Evolutionary conservation across 164 flowering plant genomes (phyloP).

Genomic region (Macadamia tetraphylla): DNA sequence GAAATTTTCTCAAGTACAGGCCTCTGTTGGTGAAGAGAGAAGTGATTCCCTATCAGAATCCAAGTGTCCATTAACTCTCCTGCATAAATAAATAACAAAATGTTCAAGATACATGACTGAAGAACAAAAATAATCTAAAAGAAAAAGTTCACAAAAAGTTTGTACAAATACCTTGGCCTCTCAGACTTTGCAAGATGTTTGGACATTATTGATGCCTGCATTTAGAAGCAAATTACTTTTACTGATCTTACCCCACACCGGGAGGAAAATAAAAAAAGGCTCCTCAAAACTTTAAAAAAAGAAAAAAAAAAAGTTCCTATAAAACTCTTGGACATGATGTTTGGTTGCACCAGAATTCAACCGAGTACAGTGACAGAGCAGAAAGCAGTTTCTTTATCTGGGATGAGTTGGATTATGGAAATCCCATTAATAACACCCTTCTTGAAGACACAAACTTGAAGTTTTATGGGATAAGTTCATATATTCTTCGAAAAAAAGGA

Average conservation of each 20-base stretch:
- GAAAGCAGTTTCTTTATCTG: too few species aligned
- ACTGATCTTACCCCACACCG: background rate
- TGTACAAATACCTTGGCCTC: slow-evolving; percentile 51
- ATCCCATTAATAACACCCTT: too few species aligned
- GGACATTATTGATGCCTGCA: slow-evolving; percentile 88
- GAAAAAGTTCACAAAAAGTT: background rate
- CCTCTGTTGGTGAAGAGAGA: slow-evolving; percentile 48
- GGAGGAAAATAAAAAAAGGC: too few species aligned
- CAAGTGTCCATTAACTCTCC: slow-evolving; percentile 39
- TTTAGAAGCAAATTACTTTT: slow-evolving; percentile 5
- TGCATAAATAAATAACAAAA: slow-evolving; percentile 15
- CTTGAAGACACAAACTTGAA: too few species aligned
- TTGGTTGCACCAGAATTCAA: too few species aligned
- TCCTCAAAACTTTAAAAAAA: background rate
- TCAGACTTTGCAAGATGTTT: slow-evolving; percentile 67
- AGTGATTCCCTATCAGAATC: slow-evolving; percentile 45
- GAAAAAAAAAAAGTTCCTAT: background rate
- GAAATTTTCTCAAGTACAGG: slow-evolving; percentile 8
- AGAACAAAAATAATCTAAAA: slow-evolving; percentile 3
- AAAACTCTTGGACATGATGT: background rate
- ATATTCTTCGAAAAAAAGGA: too few species aligned
- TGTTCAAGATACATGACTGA: background rate
- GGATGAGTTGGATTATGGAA: too few species aligned
- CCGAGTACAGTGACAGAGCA: too few species aligned
- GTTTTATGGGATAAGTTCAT: too few species aligned